A percentile compares a stretch with the other conserved stretches of the same genome.
Evolutionary conservation across 768 basidiomycete genomes (phyloP).

Genomic region (Mycena galopus): DNA sequence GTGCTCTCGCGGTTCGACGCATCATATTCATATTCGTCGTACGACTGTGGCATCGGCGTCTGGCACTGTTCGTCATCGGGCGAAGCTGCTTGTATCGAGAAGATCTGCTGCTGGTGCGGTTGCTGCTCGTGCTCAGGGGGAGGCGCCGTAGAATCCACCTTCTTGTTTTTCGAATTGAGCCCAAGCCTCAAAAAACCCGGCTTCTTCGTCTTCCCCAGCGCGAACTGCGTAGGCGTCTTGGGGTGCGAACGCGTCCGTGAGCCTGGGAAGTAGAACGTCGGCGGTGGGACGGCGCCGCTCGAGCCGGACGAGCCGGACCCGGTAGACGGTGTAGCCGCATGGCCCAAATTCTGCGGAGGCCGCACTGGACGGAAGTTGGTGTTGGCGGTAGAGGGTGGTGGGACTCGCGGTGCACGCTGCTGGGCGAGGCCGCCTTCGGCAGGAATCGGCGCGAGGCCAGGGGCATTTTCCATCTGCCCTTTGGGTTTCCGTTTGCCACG

Average conservation of each 20-base stretch:
- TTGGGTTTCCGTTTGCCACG: constrained; percentile 28
- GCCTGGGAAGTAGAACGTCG: constrained; percentile 31
- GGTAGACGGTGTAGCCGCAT: neutral
- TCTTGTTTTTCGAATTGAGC: constrained; percentile 15
- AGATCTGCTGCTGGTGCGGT: neutral
- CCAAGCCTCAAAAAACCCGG: constrained; percentile 20
- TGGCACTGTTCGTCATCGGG: neutral
- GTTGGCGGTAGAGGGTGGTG: neutral
- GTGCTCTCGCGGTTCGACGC: neutral
- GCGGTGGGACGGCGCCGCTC: neutral
- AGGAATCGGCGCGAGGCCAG: constrained; percentile 17
- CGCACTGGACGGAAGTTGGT: neutral
- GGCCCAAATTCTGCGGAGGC: constrained; percentile 4
- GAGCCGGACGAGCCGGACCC: constrained; percentile 24
- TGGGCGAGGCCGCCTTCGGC: constrained; percentile 19
- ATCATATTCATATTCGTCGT: neutral
- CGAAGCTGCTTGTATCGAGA: neutral
- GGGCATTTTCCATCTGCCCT: constrained; percentile 2
- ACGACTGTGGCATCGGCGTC: neutral
- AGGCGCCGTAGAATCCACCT: neutral
- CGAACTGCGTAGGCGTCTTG: constrained; percentile 29
- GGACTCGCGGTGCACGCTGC: neutral
- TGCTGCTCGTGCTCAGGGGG: neutral
- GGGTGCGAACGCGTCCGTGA: constrained; percentile 36
- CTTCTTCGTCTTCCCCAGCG: constrained; percentile 23